Conservation (phyloP, 306 rosid genomes). For the Medicago lupulina region DNA sequence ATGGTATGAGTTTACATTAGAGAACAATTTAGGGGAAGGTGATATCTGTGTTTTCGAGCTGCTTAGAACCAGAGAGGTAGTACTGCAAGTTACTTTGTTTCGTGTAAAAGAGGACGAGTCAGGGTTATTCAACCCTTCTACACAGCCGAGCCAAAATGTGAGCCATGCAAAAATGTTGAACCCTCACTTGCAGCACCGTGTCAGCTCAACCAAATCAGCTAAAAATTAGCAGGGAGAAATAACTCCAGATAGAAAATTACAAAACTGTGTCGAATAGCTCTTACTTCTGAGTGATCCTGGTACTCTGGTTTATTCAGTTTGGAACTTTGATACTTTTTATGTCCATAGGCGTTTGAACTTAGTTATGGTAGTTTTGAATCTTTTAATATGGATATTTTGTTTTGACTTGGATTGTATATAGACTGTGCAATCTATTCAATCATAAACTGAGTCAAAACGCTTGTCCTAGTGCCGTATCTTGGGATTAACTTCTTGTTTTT, state of each 20-base stretch:
- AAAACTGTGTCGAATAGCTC: constrained; percentile 49
- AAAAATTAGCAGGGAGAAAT: constrained; percentile 53
- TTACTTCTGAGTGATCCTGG: constrained; percentile 45
- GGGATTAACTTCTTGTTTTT: not conserved
- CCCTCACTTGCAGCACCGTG: constrained; percentile 58
- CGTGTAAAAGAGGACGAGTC: constrained; percentile 64
- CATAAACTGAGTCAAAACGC: constrained; percentile 44
- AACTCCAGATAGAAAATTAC: constrained; percentile 38
- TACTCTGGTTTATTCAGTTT: constrained; percentile 54
- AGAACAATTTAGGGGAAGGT: constrained; percentile 91
- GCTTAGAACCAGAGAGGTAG: constrained; percentile 69
- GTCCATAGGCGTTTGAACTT: constrained; percentile 54
- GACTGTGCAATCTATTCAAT: constrained; percentile 60
- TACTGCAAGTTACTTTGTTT: constrained; percentile 77
- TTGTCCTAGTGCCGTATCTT: constrained; percentile 27
- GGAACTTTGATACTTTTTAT: constrained; percentile 58
- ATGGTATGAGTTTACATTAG: constrained; percentile 87
- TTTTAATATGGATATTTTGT: constrained; percentile 46
- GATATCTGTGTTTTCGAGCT: constrained; percentile 97
- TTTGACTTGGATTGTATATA: constrained; percentile 75
- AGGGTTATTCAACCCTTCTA: constrained; percentile 52
- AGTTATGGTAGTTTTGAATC: constrained; percentile 42
- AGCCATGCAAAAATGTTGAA: constrained; percentile 51
- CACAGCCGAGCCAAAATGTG: constrained; percentile 43
- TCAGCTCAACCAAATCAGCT: constrained; percentile 49